These are phyloP conservation scores for Penicillium thymicola DNA, from an alignment of 2,329 filamentous ascomycete genomes.

Conservation along the genomic window DNA sequence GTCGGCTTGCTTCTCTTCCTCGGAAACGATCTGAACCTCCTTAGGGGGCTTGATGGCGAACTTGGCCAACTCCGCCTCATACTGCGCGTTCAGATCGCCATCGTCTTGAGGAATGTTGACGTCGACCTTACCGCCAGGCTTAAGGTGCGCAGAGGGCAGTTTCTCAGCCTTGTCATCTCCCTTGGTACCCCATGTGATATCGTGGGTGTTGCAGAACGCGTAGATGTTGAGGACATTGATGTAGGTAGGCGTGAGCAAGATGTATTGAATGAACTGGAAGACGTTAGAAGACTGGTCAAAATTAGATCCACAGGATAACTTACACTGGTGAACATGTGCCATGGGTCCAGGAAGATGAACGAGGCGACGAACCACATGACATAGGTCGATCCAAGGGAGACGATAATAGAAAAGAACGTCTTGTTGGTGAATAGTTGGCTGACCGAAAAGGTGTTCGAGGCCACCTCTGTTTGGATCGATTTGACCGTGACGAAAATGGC, in stretches of 20 bases:
- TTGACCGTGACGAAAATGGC: constrained; percentile 90
- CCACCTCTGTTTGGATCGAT: constrained; percentile 71
- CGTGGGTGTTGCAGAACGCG: constrained; percentile 97
- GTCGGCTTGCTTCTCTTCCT: constrained; percentile 83
- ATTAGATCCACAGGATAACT: constrained; percentile 17
- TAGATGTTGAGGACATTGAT: constrained; percentile 99
- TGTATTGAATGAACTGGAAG: constrained; percentile 78
- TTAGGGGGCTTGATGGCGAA: constrained; percentile 73
- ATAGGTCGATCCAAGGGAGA: constrained; percentile 89
- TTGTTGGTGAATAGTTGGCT: constrained; percentile 76
- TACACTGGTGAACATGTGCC: constrained; percentile 92
- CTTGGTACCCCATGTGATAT: constrained; percentile 97
- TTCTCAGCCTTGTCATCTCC: constrained; percentile 95
- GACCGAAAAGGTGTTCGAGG: constrained; percentile 62
- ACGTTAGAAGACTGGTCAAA: not conserved
- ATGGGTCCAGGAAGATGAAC: constrained; percentile 93
- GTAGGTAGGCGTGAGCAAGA: constrained; percentile 91
- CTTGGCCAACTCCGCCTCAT: constrained; percentile 74
- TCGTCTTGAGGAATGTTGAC: constrained; percentile 83
- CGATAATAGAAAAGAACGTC: constrained; percentile 88
- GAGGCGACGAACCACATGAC: constrained; percentile 89
- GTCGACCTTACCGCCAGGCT: constrained; percentile 93
- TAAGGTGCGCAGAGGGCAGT: constrained; percentile 80
- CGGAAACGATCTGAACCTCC: constrained; percentile 52
- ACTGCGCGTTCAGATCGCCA: constrained; percentile 90